Base-by-base conservation (phyloP, 495 filamentous ascomycete species). In the Podospora anserina region DNA sequence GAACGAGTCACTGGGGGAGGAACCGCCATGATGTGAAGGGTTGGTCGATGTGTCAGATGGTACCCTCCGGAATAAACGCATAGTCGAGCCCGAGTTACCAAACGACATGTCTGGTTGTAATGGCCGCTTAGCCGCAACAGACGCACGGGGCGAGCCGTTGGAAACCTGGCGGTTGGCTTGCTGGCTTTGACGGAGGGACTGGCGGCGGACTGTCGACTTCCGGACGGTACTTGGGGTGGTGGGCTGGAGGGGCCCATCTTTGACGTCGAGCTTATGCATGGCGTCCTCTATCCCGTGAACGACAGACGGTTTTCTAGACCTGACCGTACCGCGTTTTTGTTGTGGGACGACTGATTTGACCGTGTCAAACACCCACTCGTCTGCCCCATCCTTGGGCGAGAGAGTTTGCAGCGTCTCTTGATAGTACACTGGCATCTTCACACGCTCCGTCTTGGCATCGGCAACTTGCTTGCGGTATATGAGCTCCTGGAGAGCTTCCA, bases 301-400 rank as follows among this genome's bases (percentile, higher is more conserved):
- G 19, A 82, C 79, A 1, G 84, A 87, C 23, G 83, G 77, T 69
- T 86, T 87, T 18, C 86, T 80, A 5, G 86, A 82, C 68, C 83
- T 85, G 61, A 80, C 74, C 4, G 82, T 79, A 6, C 80, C 77
- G 58, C 75, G 69, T 26, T 19, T 19, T 68, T 77, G 84, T 68
- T 77, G 84, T 58, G 75, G 78, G 58, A 69, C 72, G 6, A 83
- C 78, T 2, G 84, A 89, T 76, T 91, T 94, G 71, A 99, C 87
- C 0, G 95, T 99, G 73, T 97, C 95, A 74, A 99, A 99, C n/a
- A 97, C 89, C 95, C 95, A 99, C 64, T 92, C 92, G 71, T 97
- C 93, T 19, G 90, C 83, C 20, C 93, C 90, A 20, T 86, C 83
- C 74, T 83, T 88, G 66, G 82, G 84, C 63, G 84, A 88, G 74